Conservation (phyloP, 2,329 filamentous ascomycete genomes). For the Nannizzia gypsea region DNA sequence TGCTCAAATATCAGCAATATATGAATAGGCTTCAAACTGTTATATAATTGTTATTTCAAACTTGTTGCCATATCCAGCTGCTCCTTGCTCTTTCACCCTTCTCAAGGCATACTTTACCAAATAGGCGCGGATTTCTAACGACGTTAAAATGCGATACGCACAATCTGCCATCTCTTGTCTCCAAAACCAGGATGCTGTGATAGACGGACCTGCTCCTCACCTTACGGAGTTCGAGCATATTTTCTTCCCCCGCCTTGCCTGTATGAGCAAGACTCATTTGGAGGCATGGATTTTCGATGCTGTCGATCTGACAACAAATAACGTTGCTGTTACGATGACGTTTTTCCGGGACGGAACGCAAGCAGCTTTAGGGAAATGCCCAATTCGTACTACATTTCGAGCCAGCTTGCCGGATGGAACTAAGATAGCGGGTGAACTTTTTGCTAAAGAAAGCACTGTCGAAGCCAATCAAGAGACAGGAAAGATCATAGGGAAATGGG, state of each 20-base stretch:
- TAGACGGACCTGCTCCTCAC: background rate
- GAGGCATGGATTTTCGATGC: conserved; percentile 6
- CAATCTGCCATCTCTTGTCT: background rate
- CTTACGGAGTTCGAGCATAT: background rate
- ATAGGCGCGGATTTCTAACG: too few relatives aligned
- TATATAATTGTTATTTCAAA: too few relatives aligned
- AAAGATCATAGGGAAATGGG: background rate
- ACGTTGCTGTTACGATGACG: conserved; percentile 3
- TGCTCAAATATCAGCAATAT: too few relatives aligned
- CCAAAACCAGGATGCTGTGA: background rate
- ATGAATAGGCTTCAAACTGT: too few relatives aligned
- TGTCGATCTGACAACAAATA: background rate
- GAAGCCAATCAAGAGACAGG: background rate
- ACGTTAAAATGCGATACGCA: background rate
- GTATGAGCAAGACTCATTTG: conserved; percentile 4
- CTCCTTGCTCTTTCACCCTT: too few relatives aligned
- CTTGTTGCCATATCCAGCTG: too few relatives aligned
- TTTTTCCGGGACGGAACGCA: conserved; percentile 5
- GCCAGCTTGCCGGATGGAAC: background rate
- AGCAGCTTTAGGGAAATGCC: background rate
- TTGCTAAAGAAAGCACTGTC: background rate
- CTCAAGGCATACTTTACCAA: too few relatives aligned
- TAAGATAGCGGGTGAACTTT: background rate
- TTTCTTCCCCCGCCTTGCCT: background rate
- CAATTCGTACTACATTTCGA: conserved; percentile 1